Percentiles rank a stretch among this genome's conserved stretches.
These are phyloP conservation scores for Digitaria exilis DNA, from an alignment of 202 grass and related monocot genomes.

Conservation along the genomic window DNA sequence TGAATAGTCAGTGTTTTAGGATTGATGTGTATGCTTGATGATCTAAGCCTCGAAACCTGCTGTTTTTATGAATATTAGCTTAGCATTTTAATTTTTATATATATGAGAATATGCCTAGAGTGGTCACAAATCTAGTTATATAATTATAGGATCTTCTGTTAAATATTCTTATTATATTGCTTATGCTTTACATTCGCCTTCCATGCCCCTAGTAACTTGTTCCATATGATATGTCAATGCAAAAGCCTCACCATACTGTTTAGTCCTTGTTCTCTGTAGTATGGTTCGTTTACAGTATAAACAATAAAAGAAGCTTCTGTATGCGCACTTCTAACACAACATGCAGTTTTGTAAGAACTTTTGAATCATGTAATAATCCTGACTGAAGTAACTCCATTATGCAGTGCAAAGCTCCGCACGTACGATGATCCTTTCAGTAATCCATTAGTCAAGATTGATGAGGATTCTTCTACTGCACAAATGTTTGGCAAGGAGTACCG, in stretches of 20 bases:
- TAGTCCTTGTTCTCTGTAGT: constrained; percentile 1
- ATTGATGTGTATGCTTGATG: not conserved
- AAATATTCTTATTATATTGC: constrained; percentile 1
- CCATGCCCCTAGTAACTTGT: not conserved
- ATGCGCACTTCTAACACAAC: not conserved
- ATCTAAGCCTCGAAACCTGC: not conserved
- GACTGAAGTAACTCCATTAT: constrained; percentile 41
- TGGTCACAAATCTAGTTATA: not conserved
- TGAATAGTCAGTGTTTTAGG: not conserved
- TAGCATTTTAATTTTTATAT: not conserved
- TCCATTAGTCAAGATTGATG: constrained; percentile 77
- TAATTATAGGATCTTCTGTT: constrained; percentile 18
- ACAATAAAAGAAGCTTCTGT: not conserved
- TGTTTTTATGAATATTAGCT: constrained; percentile 20
- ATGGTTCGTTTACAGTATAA: constrained; percentile 1
- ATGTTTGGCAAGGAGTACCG: constrained; percentile 96
- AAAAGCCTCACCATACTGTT: constrained; percentile 11
- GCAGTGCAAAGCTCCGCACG: constrained; percentile 67
- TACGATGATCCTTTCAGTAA: constrained; percentile 92
- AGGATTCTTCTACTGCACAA: constrained; percentile 68
- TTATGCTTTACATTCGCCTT: not conserved
- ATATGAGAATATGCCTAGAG: not conserved
- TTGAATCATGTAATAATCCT: constrained; percentile 10
- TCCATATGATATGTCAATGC: constrained; percentile 2
- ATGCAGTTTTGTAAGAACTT: not conserved